These are phyloP conservation scores for Teratosphaeria epicoccoides DNA, from an alignment of 2,329 filamentous ascomycete genomes.

Conservation along the genomic window DNA sequence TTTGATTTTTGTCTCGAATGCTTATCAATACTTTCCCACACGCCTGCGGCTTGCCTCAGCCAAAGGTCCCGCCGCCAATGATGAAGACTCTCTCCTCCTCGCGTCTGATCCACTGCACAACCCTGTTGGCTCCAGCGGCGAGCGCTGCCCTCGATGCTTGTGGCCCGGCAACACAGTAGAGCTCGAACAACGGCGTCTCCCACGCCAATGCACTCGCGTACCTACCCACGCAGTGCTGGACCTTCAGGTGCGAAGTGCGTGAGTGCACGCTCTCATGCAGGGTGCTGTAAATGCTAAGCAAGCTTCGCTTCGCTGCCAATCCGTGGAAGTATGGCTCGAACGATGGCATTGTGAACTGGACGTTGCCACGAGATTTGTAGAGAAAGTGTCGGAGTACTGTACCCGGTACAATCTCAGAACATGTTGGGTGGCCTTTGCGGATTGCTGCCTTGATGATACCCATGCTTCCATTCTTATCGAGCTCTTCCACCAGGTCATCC, in stretches of 20 bases:
- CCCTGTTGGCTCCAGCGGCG: slow-evolving; percentile 75
- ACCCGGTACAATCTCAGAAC: slow-evolving; percentile 67
- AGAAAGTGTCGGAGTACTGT: slow-evolving; percentile 81
- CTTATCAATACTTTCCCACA: background rate
- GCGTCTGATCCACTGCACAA: slow-evolving; percentile 81
- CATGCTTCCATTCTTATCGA: slow-evolving; percentile 66
- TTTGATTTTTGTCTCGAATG: no score
- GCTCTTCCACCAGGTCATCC: slow-evolving; percentile 53
- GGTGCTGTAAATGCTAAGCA: slow-evolving; percentile 76
- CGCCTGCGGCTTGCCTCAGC: background rate
- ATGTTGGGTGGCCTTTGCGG: slow-evolving; percentile 56
- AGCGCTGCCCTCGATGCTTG: slow-evolving; percentile 52
- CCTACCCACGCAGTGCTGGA: slow-evolving; percentile 67
- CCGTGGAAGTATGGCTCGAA: slow-evolving; percentile 57
- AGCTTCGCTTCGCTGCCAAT: slow-evolving; percentile 31
- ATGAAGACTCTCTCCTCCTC: slow-evolving; percentile 95
- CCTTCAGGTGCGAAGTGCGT: slow-evolving; percentile 73
- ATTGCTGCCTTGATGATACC: slow-evolving; percentile 63
- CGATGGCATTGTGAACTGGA: slow-evolving; percentile 89
- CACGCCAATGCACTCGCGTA: slow-evolving; percentile 75
- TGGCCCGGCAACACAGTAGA: slow-evolving; percentile 87
- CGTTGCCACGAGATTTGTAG: slow-evolving; percentile 88
- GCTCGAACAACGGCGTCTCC: slow-evolving; percentile 82
- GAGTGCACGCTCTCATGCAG: slow-evolving; percentile 78
- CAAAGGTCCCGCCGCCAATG: slow-evolving; percentile 80